These are phyloP conservation scores for Fusarium protoensiforme DNA, from an alignment of 2,329 filamentous ascomycete species.

Conservation along the genomic window DNA sequence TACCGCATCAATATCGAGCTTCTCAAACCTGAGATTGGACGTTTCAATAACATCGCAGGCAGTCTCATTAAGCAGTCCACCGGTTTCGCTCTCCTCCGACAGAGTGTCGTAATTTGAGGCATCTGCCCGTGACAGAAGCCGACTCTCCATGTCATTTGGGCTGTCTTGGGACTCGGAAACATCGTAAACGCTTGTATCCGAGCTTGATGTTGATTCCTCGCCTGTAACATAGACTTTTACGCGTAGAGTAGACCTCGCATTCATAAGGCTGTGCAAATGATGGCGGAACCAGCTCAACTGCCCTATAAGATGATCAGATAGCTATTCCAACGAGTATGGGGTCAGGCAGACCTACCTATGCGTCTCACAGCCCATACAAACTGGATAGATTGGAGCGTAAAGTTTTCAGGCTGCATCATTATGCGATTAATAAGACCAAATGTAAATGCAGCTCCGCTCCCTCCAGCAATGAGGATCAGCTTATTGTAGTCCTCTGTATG, in stretches of 20 bases:
- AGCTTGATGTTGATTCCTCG: background rate
- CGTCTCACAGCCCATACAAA: conserved; percentile 31
- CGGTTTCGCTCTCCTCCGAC: background rate
- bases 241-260: background rate
- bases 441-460: conserved; percentile 40
- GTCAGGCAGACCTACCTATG: background rate
- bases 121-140: background rate
- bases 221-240: background rate
- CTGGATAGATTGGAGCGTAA: background rate
- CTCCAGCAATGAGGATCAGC: conserved; percentile 38
- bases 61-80: too few species aligned
- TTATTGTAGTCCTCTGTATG: conserved; percentile 49
- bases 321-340: too few species aligned
- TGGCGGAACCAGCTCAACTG: background rate
- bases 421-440: conserved; percentile 30
- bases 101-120: background rate
- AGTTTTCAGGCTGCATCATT: background rate
- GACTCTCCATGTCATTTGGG: background rate
- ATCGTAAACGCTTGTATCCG: background rate
- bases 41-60: background rate
- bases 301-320: background rate
- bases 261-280: background rate
- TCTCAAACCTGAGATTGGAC: background rate
- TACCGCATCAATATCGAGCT: background rate
- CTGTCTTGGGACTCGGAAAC: accelerated